These are phyloP conservation scores for Solanum paucissectum DNA, from an alignment of 257 asterid genomes.

Conservation along the genomic window DNA sequence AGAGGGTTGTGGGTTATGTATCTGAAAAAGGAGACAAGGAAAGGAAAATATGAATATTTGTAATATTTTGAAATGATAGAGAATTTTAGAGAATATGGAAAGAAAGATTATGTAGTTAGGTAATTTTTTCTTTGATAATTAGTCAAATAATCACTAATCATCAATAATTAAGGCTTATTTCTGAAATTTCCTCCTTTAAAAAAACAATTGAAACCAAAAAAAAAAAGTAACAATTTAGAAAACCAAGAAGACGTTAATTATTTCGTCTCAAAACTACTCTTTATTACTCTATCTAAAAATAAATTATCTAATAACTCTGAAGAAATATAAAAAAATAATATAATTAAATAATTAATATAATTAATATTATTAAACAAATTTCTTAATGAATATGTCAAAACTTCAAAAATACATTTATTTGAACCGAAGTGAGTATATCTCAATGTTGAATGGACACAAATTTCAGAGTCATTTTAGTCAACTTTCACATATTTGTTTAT, in stretches of 20 bases:
- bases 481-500: not conserved
- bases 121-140: too few relatives aligned
- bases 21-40: too few relatives aligned
- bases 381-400: not conserved
- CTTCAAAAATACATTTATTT: not conserved
- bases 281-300: not conserved
- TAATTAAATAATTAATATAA: not conserved
- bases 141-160: not conserved
- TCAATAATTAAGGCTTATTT: rapidly evolving
- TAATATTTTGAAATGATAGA: too few relatives aligned
- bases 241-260: not conserved
- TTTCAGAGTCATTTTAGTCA: not conserved
- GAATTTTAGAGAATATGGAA: too few relatives aligned
- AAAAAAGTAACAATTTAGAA: not conserved
- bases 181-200: not conserved
- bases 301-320: not conserved
- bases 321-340: not conserved
- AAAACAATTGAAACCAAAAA: not conserved
- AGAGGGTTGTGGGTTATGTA: too few relatives aligned
- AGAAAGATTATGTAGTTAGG: too few relatives aligned
- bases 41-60: too few relatives aligned
- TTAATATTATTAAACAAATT: not conserved
- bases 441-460: not conserved
- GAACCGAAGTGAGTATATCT: not conserved
- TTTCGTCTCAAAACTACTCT: not conserved